Evolutionary conservation across 768 basidiomycete genomes (phyloP).

Genomic region (Naganishia onofrii): DNA sequence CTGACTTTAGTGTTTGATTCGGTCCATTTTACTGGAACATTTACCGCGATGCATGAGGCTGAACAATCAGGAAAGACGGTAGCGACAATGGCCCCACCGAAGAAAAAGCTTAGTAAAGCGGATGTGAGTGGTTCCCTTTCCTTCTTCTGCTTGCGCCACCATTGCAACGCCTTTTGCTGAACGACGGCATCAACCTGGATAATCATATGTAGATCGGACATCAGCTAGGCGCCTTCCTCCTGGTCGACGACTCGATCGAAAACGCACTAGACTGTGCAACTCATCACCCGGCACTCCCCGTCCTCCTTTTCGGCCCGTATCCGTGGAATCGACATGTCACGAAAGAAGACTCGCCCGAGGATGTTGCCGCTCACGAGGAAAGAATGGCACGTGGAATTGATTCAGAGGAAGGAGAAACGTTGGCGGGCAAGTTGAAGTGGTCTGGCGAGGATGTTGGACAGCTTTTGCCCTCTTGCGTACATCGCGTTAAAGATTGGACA

Average conservation of each 20-base stretch:
- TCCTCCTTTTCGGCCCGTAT: constrained; percentile 72
- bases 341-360: constrained; percentile 33
- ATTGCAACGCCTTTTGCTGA: too few species aligned
- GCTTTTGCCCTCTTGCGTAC: constrained; percentile 57
- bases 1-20: constrained; percentile 46
- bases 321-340: constrained; percentile 67
- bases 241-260: constrained; percentile 79
- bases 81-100: constrained; percentile 25
- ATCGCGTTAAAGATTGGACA: constrained; percentile 65
- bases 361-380: constrained; percentile 43
- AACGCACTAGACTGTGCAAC: constrained; percentile 66
- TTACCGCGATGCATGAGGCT: constrained; percentile 49
- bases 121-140: constrained; percentile 55
- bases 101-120: constrained; percentile 64
- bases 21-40: constrained; percentile 70
- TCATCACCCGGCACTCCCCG: constrained; percentile 57
- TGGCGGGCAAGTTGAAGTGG: constrained; percentile 58
- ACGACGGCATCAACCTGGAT: too few species aligned
- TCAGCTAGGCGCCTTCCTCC: constrained; percentile 62
- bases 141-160: too few species aligned
- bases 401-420: constrained; percentile 35
- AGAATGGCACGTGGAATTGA: constrained; percentile 33
- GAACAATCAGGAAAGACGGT: constrained; percentile 6
- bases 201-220: constrained; percentile 60
- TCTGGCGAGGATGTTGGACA: constrained; percentile 55